Evolutionary conservation across 2,329 filamentous ascomycete genomes (phyloP), one percentile per base, ranked within the genome.

Genomic region (Metarhizium album): DNA sequence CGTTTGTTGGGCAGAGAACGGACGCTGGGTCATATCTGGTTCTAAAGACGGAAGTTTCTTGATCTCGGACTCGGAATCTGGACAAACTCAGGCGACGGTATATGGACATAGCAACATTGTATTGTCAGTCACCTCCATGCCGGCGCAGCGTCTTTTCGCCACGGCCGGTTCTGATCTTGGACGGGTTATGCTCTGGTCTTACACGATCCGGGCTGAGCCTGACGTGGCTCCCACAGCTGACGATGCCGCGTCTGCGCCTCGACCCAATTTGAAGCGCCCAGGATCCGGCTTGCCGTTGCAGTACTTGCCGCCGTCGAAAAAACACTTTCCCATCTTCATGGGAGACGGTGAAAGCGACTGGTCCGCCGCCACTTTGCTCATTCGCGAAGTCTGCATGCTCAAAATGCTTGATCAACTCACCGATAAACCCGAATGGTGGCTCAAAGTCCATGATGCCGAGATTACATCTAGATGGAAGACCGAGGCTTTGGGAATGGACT

Each of bases 371-470:
- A 67, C 63, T 1, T 53, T 66, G n/a, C 55, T 60, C 11, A 57
- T 62, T 35, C 62, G 63, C 1, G 64, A 67, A 50, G 53, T 58
- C 2, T 66, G 62, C 53, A 67, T 67, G 62, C 56, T 67, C 14
- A 59, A 58, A 46, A 45, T 64, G 7, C 55, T 67, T 0, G 62
- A 67, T 24, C 60, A 64, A 22, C 50, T 67, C 20, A 66, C 63
- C 43, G 61, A 67, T 48, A 67, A 65, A 50, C 59, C 63, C 9
- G 59, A 65, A 7, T 67, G 64, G 64, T 66, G 63, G 64, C 52
- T 43, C 45, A 67, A 67, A 43, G 59, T 65, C 11, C 54, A 53
- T 2, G 56, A 65, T 18, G 33, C 56, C 1, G 53, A 59, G 0
- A 62, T 67, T 46, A 31, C 52, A 2, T 52, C 53, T 2, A 63